Base-by-base conservation (phyloP, 371 early-diverging fungal genomes). In the Parasitella parasitica region DNA sequence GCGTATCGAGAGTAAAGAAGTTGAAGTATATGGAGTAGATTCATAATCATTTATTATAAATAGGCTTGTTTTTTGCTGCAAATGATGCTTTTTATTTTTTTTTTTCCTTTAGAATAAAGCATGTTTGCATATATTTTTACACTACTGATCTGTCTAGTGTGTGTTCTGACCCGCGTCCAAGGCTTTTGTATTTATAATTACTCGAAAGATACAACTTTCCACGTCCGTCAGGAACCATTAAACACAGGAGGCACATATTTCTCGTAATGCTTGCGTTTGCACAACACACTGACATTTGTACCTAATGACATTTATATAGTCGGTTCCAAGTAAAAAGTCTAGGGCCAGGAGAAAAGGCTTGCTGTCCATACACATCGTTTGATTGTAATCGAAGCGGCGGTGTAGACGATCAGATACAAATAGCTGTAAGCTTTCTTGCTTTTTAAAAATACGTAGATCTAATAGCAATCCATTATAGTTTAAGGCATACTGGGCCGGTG, bases 1-100 rank as follows among this genome's bases (percentile, higher is more conserved):
- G 70, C 49, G 66, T 64, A 24, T 70, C 71, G 3, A 70, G 71
- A 56, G 66, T 70, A 16, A 74, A 74, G 34, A 74, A 73, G 51
- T 53, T 67, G 52, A 70, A 67, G 41, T 71, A 67, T 38, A 35
- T 43, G 36, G 63, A 58, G 27, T 54, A 54, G 24, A 22, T 32
- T n/a, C n/a, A n/a, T n/a, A n/a, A n/a, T n/a, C n/a, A n/a, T n/a
- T n/a, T n/a, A n/a, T n/a, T 52, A 20, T 36, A 36, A n/a, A 43
- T 46, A 57, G 22, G 49, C 6, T 13, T 26, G n/a, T n/a, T 27
- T 38, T 13, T 28, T n/a, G 3, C 7, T 32, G 0, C 5, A n/a
- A n/a, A 0, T 39, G 15, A 39, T 39, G 15, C 20, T 18, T 41
- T 7, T 41, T 18, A 20, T 41, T 41, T 39, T 4, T 41, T 41